Percentiles rank a stretch among this genome's conserved stretches.
Conservation (phyloP, 805 yeast genomes). For the Metahyphopichia silvanorum region DNA sequence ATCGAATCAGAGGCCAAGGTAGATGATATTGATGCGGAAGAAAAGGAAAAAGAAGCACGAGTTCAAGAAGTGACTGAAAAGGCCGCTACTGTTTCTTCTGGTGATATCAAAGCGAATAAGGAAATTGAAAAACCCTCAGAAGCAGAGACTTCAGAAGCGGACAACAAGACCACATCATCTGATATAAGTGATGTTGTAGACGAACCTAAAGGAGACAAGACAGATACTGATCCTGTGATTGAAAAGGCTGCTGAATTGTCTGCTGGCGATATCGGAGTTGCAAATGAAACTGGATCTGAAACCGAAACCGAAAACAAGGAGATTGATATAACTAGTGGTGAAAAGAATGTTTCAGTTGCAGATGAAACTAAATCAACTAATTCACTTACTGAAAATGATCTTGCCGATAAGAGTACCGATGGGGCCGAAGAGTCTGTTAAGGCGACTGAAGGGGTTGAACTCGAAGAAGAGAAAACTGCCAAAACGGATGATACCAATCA, state of each 20-base stretch:
- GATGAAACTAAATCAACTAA: background rate
- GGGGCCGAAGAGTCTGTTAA: slow-evolving; percentile 1
- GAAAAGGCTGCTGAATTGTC: slow-evolving; percentile 9
- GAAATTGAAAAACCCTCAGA: background rate
- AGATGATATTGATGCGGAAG: background rate
- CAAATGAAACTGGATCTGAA: background rate
- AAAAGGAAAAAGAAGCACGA: background rate
- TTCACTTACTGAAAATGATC: slow-evolving; percentile 5
- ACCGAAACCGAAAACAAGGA: background rate
- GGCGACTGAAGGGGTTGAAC: background rate
- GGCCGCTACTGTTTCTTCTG: slow-evolving; percentile 1
- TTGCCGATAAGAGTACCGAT: slow-evolving; percentile 2
- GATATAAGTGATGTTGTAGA: slow-evolving; percentile 1
- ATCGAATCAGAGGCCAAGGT: background rate
- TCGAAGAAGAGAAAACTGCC: background rate
- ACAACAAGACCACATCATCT: background rate
- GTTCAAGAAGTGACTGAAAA: background rate
- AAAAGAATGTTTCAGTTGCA: background rate
- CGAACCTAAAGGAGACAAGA: slow-evolving; percentile 1
- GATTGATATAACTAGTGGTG: background rate
- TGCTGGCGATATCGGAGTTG: slow-evolving; percentile 2
- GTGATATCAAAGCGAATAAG: slow-evolving; percentile 1
- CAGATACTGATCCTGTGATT: background rate
- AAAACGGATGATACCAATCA: slow-evolving; percentile 58
- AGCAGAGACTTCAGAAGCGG: background rate